A percentile compares a stretch with the other conserved stretches of the same genome.
Conservation (phyloP, 2,329 filamentous ascomycete genomes). For the Amauroascus niger region DNA sequence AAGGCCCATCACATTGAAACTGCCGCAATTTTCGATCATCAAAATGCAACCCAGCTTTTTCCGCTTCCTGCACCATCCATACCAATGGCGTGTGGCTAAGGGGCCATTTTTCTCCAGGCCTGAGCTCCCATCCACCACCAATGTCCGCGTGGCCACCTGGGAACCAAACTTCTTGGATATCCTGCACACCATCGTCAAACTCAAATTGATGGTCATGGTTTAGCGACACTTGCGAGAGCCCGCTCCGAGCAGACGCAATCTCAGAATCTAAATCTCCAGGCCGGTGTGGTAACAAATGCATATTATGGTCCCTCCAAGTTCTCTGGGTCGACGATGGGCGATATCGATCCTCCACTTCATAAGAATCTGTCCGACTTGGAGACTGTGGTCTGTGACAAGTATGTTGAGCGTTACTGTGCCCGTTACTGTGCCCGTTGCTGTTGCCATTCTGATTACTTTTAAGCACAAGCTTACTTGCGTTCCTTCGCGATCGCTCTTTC, state of each 20-base stretch:
- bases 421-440: background rate
- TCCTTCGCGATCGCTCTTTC: background rate
- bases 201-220: background rate
- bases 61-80: constrained; percentile 47
- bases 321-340: background rate
- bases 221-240: constrained; percentile 1
- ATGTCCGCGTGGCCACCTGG: constrained; percentile 47
- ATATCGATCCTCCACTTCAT: constrained; percentile 9
- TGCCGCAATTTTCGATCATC: constrained; percentile 58
- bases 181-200: constrained; percentile 27
- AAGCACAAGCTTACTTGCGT: background rate
- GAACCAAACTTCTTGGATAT: constrained; percentile 48
- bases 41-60: constrained; percentile 58
- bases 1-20: constrained; percentile 52
- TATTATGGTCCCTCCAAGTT: background rate
- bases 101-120: constrained; percentile 22
- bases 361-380: background rate
- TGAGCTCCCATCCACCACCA: constrained; percentile 44
- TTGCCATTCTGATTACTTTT: background rate
- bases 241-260: constrained; percentile 3
- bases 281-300: background rate
- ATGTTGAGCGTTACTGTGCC: background rate
- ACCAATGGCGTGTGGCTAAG: constrained; percentile 45
- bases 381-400: background rate
- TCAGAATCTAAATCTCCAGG: constrained; percentile 2